Evolutionary conservation across 2,329 filamentous ascomycete species (phyloP), one percentile per base, ranked within the genome.

Genomic region (Dothidotthia symphoricarpi): DNA sequence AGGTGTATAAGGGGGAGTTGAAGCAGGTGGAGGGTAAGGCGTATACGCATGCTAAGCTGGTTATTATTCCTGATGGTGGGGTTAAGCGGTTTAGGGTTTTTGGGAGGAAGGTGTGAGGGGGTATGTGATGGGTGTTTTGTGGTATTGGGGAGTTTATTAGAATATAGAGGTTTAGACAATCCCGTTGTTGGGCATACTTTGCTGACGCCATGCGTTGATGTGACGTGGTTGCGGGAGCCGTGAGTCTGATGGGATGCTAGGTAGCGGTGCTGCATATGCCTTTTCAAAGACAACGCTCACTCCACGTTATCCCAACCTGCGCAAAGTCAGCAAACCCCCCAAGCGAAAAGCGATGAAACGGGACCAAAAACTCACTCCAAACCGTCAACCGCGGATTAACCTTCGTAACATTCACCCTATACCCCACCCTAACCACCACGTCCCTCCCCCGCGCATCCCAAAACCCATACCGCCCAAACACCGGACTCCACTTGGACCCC

Each of bases 41-140:
- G 2, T 86, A 88, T 58, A 88, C 85, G 10, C 89, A 93, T 69
- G 82, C 90, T 15, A 96, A 95, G 76, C 74, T 97, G 63, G 86
- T 88, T 24, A 93, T 96, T 63, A 88, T 95, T 53, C 91, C 91
- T 0, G 90, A 97, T 67, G 90, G 91, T 24, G 90, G 91, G 16
- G 86, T 96, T 3, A 95, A 95, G 80, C 75, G 90, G 49, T 77
- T 96, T 50, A 80, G 88, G 30, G 81, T 91, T 2, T 82, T 86
- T 65, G 87, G 85, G 2, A 81, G 76, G 49, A 59, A 50, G 39
- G 46, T 49, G 8, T 57, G 34, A 45, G 25, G 14, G 22, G n/a
- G 16, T 16, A 16, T 15, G 14, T n/a, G n/a, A n/a, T n/a, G n/a
- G n/a, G n/a, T n/a, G n/a, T n/a, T n/a, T n/a, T n/a, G n/a, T n/a